Conservation (phyloP, 768 basidiomycete genomes). For the Suillus occidentalis region DNA sequence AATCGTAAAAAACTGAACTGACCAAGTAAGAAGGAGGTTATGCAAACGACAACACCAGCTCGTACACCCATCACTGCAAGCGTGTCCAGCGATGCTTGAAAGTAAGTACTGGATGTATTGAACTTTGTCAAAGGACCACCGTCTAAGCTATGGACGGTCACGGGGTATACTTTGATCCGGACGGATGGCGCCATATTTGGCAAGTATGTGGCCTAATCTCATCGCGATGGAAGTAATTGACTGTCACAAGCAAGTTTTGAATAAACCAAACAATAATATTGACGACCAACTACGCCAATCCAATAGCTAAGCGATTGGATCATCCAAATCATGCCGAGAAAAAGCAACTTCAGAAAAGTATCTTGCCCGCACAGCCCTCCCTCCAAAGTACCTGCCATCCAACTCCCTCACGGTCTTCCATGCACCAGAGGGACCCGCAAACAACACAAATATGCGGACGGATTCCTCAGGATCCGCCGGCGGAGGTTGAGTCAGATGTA, state of each 20-base stretch:
- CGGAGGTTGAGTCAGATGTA: conserved; percentile 73
- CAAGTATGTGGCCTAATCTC: not conserved
- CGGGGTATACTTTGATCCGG: conserved; percentile 4
- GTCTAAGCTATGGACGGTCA: not conserved
- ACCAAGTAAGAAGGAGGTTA: conserved; percentile 83
- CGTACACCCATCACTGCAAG: conserved; percentile 64
- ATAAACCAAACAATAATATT: not conserved
- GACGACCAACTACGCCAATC: not conserved
- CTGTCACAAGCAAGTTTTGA: not conserved
- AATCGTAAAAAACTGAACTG: conserved; percentile 14
- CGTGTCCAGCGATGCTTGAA: not conserved
- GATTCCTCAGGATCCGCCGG: conserved; percentile 72
- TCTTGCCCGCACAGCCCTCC: conserved; percentile 75
- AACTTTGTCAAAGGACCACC: not conserved
- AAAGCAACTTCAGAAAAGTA: conserved; percentile 74
- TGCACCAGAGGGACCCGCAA: conserved; percentile 88
- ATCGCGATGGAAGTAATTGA: not conserved
- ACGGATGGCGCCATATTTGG: not conserved
- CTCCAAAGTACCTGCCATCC: conserved; percentile 92
- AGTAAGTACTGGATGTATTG: not conserved
- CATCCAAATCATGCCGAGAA: conserved; percentile 49
- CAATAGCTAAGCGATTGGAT: conserved; percentile 31
- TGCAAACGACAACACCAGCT: conserved; percentile 70
- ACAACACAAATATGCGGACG: conserved; percentile 89
- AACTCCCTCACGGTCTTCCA: conserved; percentile 96